Percentiles rank a stretch among this genome's conserved stretches.
phyloP scores from a whole-genome alignment of 148 eudicot genomes.

The Cornus florida region DNA sequence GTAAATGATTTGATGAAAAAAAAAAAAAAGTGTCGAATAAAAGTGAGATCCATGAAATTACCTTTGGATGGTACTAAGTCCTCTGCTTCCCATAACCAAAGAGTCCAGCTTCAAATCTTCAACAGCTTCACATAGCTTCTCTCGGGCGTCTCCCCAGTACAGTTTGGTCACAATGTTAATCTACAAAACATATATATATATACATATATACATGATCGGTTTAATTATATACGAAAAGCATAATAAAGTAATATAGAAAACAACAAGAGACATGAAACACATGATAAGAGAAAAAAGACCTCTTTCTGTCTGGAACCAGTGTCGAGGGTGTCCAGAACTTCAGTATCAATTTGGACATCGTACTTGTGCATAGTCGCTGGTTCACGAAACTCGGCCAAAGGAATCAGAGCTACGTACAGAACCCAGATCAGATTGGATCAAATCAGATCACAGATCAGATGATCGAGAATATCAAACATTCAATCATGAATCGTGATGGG shows the following conservation, averaged over 20 bases:
- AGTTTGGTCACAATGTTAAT: constrained; percentile 52
- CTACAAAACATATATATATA: constrained; percentile 22
- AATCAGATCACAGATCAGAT: not conserved
- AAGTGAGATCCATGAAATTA: not conserved
- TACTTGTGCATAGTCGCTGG: constrained; percentile 59
- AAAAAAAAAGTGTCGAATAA: too few species aligned
- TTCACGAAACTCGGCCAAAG: constrained; percentile 62
- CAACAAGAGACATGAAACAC: too few species aligned
- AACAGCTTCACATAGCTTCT: constrained; percentile 58
- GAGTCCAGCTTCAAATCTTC: constrained; percentile 56
- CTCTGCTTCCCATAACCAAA: constrained; percentile 74
- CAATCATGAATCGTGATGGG: too few species aligned
- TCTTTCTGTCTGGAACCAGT: constrained; percentile 62
- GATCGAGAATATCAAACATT: too few species aligned
- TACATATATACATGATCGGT: not conserved
- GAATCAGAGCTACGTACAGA: constrained; percentile 55
- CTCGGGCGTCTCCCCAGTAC: constrained; percentile 82
- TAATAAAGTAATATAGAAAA: too few species aligned
- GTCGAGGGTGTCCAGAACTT: constrained; percentile 68
- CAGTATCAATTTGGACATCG: constrained; percentile 44
- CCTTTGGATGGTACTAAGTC: constrained; percentile 61
- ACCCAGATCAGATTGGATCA: not conserved
- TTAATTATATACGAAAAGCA: too few species aligned
- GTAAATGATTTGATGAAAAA: not conserved
- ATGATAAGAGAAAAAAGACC: constrained; percentile 23